Percentiles rank a stretch among this genome's conserved stretches.
phyloP scores from a whole-genome alignment of 495 filamentous ascomycete genomes.

The Rhypophila decipiens region DNA sequence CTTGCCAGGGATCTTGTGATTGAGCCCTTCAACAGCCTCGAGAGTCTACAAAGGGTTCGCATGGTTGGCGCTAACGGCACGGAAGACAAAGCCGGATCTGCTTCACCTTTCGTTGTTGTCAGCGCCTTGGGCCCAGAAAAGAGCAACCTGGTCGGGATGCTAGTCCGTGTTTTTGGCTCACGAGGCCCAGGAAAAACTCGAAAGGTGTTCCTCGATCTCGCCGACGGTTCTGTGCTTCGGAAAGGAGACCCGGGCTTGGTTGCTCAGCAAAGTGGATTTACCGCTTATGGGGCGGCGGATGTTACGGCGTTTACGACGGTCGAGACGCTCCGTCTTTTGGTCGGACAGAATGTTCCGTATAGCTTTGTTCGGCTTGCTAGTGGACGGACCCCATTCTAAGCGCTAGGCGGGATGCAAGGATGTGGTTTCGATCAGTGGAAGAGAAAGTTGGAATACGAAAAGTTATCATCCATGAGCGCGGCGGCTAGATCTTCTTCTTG shows the following conservation, averaged over 20 bases:
- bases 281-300: conserved; percentile 70
- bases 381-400: conserved; percentile 60
- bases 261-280: conserved; percentile 66
- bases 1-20: conserved; percentile 50
- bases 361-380: conserved; percentile 77
- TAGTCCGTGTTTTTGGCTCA: conserved; percentile 61
- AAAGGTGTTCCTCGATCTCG: conserved; percentile 76
- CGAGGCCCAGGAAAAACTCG: conserved; percentile 48
- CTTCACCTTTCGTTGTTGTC: conserved; percentile 73
- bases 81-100: conserved; percentile 15
- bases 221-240: conserved; percentile 50
- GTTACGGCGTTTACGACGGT: conserved; percentile 77
- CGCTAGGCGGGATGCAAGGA: too few relatives aligned
- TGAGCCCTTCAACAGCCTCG: conserved; percentile 73
- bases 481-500: too few relatives aligned
- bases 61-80: conserved; percentile 27
- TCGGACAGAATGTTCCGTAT: conserved; percentile 80
- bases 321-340: conserved; percentile 67
- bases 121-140: conserved; percentile 73
- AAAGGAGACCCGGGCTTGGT: conserved; percentile 64
- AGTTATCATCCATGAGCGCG: too few relatives aligned
- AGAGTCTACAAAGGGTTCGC: conserved; percentile 63
- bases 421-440: too few relatives aligned
- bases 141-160: conserved; percentile 69
- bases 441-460: too few relatives aligned